phyloP scores from a whole-genome alignment of 2,329 filamentous ascomycete species.

The Acephala macrosclerotiorum region DNA sequence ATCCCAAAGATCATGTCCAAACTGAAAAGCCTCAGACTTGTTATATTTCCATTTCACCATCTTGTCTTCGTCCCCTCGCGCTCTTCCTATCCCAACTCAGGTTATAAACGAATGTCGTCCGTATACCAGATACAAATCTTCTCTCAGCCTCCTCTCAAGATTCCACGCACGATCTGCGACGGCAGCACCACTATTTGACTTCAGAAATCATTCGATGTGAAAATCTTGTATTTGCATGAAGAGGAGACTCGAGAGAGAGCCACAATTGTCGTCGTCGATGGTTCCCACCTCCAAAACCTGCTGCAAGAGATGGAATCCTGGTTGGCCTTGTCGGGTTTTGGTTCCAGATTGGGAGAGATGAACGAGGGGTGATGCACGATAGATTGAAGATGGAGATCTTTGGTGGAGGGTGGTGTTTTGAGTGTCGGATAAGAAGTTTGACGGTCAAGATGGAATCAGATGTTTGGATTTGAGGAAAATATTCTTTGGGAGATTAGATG shows the following conservation, averaged over 20 bases:
- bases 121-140: not conserved
- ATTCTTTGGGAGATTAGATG: no score
- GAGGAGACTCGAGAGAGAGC: not conserved
- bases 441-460: not conserved
- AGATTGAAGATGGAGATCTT: conserved; percentile 7
- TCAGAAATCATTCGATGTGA: not conserved
- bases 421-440: conserved; percentile 8
- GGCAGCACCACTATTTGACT: not conserved
- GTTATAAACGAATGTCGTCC: not conserved
- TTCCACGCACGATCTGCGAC: not conserved
- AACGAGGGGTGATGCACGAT: conserved; percentile 8
- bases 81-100: not conserved
- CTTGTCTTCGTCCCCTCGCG: not conserved
- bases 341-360: conserved; percentile 3
- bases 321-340: not conserved
- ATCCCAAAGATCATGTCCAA: conserved; percentile 43
- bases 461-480: no score
- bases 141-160: conserved; percentile 7
- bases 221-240: conserved; percentile 1
- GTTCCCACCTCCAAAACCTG: not conserved
- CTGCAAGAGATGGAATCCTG: not conserved
- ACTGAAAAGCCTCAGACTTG: conserved; percentile 26
- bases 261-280: conserved; percentile 4
- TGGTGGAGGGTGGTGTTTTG: not conserved
- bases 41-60: conserved; percentile 20